Evolutionary conservation across 371 early-diverging fungal genomes (phyloP).

Genomic region (Mortierella sp.): DNA sequence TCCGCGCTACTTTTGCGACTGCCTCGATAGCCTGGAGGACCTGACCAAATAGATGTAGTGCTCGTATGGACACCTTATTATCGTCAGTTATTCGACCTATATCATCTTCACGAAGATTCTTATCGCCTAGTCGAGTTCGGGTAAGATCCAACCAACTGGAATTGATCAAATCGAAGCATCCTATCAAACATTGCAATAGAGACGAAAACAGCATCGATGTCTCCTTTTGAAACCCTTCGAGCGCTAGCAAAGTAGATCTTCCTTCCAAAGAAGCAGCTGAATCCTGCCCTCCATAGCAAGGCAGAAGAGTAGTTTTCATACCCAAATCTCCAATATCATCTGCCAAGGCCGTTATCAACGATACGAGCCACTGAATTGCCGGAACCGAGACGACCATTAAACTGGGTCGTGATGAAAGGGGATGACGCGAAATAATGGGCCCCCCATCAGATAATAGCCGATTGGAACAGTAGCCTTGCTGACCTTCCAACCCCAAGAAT

Average conservation of each 20-base stretch:
- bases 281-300: background rate
- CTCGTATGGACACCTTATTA: conserved; percentile 3
- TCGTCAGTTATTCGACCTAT: conserved; percentile 6
- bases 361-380: conserved; percentile 19
- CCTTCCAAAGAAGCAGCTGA: background rate
- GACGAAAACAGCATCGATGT: conserved; percentile 30
- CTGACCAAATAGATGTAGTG: conserved; percentile 34
- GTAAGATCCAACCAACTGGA: background rate
- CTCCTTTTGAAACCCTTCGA: conserved; percentile 34
- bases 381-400: conserved; percentile 28
- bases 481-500: conserved; percentile 19
- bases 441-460: background rate
- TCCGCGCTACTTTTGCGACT: conserved; percentile 13
- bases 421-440: background rate
- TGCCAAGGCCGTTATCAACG: conserved; percentile 17
- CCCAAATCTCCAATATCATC: conserved; percentile 13
- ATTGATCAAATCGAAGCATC: conserved; percentile 13
- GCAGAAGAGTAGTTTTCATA: background rate
- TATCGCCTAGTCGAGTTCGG: background rate
- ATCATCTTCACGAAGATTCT: background rate
- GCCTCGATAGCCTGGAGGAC: conserved; percentile 15
- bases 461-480: conserved; percentile 1
- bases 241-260: background rate
- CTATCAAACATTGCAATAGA: conserved; percentile 30
- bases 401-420: conserved; percentile 8